These are phyloP conservation scores for Podaxis sp. DNA, from an alignment of 768 basidiomycete genomes.

Conservation along the genomic window DNA sequence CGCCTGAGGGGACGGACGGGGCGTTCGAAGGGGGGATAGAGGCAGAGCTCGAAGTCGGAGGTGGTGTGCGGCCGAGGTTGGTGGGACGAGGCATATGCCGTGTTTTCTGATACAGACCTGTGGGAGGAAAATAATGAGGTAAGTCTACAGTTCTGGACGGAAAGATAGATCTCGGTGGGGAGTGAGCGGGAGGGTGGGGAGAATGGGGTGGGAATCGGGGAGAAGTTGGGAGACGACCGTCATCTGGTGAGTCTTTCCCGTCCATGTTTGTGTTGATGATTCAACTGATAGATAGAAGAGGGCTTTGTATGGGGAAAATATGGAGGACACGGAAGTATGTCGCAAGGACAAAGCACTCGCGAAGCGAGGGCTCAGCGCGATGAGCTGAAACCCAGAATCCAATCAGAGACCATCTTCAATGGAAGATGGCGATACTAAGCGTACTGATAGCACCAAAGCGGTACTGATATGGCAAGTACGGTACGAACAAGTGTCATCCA, in stretches of 20 bases:
- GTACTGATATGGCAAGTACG: constrained; percentile 8
- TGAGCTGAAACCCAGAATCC: constrained; percentile 3
- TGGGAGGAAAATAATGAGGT: constrained; percentile 18
- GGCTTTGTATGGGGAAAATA: constrained; percentile 7
- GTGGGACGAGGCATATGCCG: constrained; percentile 72
- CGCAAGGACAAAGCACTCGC: constrained; percentile 18
- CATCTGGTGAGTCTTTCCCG: constrained; percentile 6
- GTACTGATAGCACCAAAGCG: constrained; percentile 5
- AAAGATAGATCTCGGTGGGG: constrained; percentile 14
- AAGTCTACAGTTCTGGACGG: constrained; percentile 24
- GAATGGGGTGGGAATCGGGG: constrained; percentile 14
- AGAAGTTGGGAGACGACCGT: constrained; percentile 7
- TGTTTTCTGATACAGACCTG: constrained; percentile 85
- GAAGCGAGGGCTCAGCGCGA: background rate
- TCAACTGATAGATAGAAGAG: constrained; percentile 5
- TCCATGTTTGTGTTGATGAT: constrained; percentile 5
- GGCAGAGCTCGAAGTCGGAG: constrained; percentile 14
- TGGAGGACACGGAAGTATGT: background rate
- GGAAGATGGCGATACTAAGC: background rate
- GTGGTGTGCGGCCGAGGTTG: constrained; percentile 43
- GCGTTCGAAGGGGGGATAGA: constrained; percentile 1
- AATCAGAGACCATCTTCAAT: background rate
- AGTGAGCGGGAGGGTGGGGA: constrained; percentile 10
- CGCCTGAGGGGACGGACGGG: constrained; percentile 7
- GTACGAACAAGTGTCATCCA: constrained; percentile 1